These are phyloP conservation scores for Candida hungchunana DNA, from an alignment of 805 yeast species.

Conservation along the genomic window DNA sequence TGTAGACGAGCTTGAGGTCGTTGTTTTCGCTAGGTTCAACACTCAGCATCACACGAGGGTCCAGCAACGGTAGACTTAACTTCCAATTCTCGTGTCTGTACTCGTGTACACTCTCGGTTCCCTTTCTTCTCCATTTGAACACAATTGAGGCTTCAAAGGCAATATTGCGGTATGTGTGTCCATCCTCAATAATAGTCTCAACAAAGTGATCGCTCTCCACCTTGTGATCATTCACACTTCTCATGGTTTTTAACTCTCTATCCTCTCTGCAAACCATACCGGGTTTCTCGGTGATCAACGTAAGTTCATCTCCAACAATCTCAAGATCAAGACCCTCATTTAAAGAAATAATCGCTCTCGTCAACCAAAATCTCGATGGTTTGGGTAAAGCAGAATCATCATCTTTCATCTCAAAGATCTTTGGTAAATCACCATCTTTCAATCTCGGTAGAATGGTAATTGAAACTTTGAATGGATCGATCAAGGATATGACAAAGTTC, in stretches of 20 bases:
- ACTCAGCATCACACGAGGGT: slow-evolving; percentile 61
- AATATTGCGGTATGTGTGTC: slow-evolving; percentile 37
- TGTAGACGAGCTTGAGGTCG: slow-evolving; percentile 38
- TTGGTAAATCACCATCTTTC: slow-evolving; percentile 28
- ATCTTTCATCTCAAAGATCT: slow-evolving; percentile 19
- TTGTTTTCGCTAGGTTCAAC: slow-evolving; percentile 24
- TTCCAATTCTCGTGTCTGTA: slow-evolving; percentile 42
- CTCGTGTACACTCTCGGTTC: slow-evolving; percentile 22
- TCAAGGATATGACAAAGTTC: slow-evolving; percentile 25
- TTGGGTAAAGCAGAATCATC: slow-evolving; percentile 24
- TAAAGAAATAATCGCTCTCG: slow-evolving; percentile 29
- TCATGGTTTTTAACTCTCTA: slow-evolving; percentile 7
- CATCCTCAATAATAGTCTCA: slow-evolving; percentile 35
- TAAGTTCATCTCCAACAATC: slow-evolving; percentile 31
- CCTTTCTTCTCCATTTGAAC: slow-evolving; percentile 34
- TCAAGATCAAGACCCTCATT: slow-evolving; percentile 25
- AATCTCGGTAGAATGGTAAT: slow-evolving; percentile 32
- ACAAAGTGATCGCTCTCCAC: slow-evolving; percentile 18
- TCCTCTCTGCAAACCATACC: slow-evolving; percentile 30
- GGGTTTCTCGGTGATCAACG: slow-evolving; percentile 30
- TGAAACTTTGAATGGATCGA: slow-evolving; percentile 28
- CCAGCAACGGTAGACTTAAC: slow-evolving; percentile 55
- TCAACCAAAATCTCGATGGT: slow-evolving; percentile 35
- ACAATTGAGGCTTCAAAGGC: slow-evolving; percentile 25
- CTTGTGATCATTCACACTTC: slow-evolving; percentile 6